Evolutionary conservation across 2,329 filamentous ascomycete genomes (phyloP).

Genomic region (Cercospora sesami): DNA sequence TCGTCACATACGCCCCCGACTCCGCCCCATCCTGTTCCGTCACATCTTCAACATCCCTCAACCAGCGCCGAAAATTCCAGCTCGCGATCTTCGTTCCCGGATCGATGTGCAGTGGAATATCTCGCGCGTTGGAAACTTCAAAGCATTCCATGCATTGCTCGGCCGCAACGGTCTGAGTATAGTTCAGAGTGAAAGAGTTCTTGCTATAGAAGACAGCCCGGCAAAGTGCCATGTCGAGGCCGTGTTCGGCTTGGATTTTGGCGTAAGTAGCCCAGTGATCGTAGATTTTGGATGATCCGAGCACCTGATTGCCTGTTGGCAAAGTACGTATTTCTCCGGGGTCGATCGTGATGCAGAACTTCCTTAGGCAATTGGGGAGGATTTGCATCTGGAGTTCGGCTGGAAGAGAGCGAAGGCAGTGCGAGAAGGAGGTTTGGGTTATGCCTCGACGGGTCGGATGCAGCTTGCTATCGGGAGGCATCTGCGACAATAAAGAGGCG

Average conservation of each 20-base stretch:
- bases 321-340: too few species aligned
- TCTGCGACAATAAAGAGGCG: background rate
- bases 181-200: background rate
- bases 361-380: background rate
- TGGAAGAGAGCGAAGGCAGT: background rate
- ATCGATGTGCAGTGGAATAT: too few species aligned
- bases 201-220: background rate
- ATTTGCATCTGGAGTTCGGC: background rate
- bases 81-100: too few species aligned
- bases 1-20: background rate
- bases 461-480: background rate
- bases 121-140: too few species aligned
- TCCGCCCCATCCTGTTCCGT: accelerated
- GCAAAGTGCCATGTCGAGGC: background rate
- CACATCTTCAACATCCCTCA: background rate
- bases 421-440: background rate
- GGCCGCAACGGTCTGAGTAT: background rate
- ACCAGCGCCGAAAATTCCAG: background rate
- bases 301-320: too few species aligned
- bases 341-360: background rate
- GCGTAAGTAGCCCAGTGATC: background rate
- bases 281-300: background rate
- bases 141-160: too few species aligned
- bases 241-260: background rate
- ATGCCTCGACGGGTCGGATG: background rate